phyloP scores from a whole-genome alignment of 2,329 filamentous ascomycete genomes.

The Claviceps sorghi region DNA sequence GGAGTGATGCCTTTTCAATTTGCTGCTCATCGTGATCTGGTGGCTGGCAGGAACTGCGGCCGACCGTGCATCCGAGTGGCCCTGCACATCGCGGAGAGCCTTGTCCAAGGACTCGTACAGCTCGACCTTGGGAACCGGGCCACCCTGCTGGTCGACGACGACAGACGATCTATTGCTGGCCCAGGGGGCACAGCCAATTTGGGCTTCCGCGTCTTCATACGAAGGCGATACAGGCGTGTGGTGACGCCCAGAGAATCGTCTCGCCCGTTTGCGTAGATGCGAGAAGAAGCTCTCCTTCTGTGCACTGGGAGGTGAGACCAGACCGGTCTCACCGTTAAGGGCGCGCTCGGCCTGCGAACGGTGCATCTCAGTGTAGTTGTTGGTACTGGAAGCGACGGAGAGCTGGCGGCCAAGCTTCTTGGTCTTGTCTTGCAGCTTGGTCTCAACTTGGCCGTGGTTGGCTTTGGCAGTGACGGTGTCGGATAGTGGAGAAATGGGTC shows the following conservation, averaged over 20 bases:
- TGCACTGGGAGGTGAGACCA: slow-evolving; percentile 61
- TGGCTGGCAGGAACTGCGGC: slow-evolving; percentile 38
- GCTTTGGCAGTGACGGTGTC: slow-evolving; percentile 85
- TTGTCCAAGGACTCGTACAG: slow-evolving; percentile 47
- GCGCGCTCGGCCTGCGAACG: slow-evolving; percentile 83
- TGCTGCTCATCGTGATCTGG: slow-evolving; percentile 30
- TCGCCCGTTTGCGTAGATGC: slow-evolving; percentile 82
- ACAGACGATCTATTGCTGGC: slow-evolving; percentile 73
- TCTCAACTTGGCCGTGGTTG: slow-evolving; percentile 46
- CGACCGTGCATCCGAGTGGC: slow-evolving; percentile 30
- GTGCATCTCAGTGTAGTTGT: slow-evolving; percentile 82
- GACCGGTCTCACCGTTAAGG: slow-evolving; percentile 64
- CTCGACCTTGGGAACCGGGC: slow-evolving; percentile 36
- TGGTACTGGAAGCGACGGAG: slow-evolving; percentile 80
- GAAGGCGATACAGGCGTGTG: slow-evolving; percentile 65
- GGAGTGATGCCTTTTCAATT: slow-evolving; percentile 51
- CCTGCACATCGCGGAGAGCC: slow-evolving; percentile 39
- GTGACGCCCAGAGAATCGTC: slow-evolving; percentile 82
- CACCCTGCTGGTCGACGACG: slow-evolving; percentile 48
- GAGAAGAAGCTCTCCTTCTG: slow-evolving; percentile 98
- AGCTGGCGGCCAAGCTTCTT: slow-evolving; percentile 95
- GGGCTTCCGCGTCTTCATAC: slow-evolving; percentile 82
- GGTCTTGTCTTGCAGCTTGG: slow-evolving; percentile 38
- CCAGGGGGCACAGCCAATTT: slow-evolving; percentile 83
- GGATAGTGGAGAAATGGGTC: slow-evolving; percentile 90